Conservation (phyloP, 192 early-diverging fungal species). For the Rhizoclosmatium sp. region DNA sequence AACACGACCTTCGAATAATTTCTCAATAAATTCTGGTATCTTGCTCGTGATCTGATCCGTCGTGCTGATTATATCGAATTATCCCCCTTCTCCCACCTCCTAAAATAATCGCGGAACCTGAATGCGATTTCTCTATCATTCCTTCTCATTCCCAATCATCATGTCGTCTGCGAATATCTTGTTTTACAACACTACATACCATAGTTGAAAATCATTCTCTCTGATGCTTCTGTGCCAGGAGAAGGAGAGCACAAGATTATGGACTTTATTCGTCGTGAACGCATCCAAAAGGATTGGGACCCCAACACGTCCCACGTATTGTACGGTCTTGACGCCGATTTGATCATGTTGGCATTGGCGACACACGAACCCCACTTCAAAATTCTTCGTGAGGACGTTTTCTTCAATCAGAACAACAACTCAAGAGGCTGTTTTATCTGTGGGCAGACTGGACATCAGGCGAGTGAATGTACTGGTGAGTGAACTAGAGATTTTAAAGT, state of each 20-base stretch:
- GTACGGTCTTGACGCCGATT: constrained; percentile 97
- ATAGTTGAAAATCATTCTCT: constrained; percentile 86
- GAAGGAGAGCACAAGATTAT: constrained; percentile 99
- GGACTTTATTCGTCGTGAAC: constrained; percentile 94
- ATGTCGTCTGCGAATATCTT: too few species aligned
- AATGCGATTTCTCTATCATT: neutral
- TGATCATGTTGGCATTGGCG: constrained; percentile 95
- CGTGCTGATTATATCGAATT: neutral
- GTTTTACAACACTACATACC: too few species aligned
- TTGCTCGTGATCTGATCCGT: neutral
- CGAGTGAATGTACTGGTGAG: constrained; percentile 51
- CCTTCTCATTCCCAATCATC: neutral
- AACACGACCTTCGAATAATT: neutral
- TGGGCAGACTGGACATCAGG: constrained; percentile 58
- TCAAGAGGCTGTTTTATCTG: constrained; percentile 57
- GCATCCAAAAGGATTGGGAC: constrained; percentile 81
- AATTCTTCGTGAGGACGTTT: constrained; percentile 95
- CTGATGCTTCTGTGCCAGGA: constrained; percentile 93
- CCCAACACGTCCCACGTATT: constrained; percentile 93
- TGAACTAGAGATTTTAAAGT: neutral
- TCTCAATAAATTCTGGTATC: constrained; percentile 26
- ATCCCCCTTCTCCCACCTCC: constrained; percentile 13
- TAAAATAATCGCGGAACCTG: neutral
- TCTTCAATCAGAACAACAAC: constrained; percentile 68
- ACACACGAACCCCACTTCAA: constrained; percentile 98